Evolutionary conservation across 495 filamentous ascomycete genomes (phyloP), one percentile per base, ranked within the genome.

Genomic region (Peziza echinospora): DNA sequence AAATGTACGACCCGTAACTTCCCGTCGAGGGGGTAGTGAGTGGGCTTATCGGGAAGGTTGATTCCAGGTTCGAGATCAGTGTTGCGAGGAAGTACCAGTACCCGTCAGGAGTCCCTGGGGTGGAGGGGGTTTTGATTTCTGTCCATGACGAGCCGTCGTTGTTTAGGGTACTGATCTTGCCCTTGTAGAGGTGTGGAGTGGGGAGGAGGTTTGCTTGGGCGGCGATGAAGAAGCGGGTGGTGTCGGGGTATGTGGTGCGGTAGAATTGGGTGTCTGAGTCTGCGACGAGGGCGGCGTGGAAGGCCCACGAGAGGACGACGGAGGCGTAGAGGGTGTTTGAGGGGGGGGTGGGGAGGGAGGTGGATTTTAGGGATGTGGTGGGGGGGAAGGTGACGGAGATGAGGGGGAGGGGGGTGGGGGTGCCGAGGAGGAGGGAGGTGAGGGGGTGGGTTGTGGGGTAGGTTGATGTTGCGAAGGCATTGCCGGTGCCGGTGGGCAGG

Each of bases 201-300:
- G 77, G 78, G 34, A 63, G 68, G 9, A 93, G 64, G 5, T 84
- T 67, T 52, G 84, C 76, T 28, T 74, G 69, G 2, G 82, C 86
- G 0, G 82, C 84, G 69, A 89, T 78, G 46, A 76, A 67, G 62
- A 96, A 96, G 1, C 87, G 69, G 56, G 79, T 71, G 2, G 65
- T 66, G 5, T 87, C 87, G 0, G 57, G 72, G 73, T 43, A 43
- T 43, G 16, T 43, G 46, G 68, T 70, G 46, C 85, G 78, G 54
- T 84, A 85, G 44, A 73, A 77, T 1, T 68, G 62, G 0, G 85
- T 83, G 55, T 93, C 85, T 58, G 78, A 83, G 61, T 92, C 82
- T 34, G 81, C 85, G 21, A 96, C 85, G 0, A 96, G 64, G 11
- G 74, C 70, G 26, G 87, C 82, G 59, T 96, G 87, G 48, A 93